Base-by-base conservation (phyloP, 176 grass and related monocot genomes). In the Oryza nivara region DNA sequence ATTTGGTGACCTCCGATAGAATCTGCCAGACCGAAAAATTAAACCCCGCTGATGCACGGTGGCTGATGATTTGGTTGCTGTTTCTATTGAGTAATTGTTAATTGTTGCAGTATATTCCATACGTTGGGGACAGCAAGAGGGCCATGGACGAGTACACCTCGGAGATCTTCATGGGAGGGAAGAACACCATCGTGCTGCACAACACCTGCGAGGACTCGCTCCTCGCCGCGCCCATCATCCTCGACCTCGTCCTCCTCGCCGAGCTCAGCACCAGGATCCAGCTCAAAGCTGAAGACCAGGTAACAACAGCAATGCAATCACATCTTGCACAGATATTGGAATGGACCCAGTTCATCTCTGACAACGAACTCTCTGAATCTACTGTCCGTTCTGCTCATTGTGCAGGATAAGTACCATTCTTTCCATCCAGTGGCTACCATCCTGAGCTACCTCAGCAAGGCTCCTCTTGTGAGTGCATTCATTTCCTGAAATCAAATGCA, bases 111-210 rank as follows among this genome's bases (percentile, higher is more conserved):
- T 97, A 97, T 15, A 86, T 94, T 34, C 86, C 94, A 6, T 97
- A 92, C 68, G 94, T 97, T 40, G 90, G 92, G 11, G 94, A 94
- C 65, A 92, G 92, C 72, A 97, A 97, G 74, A 88, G 90, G 43
- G 94, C 92, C n/a, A 97, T 97, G 94, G 92, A 94, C 22, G 88
- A 97, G 61, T 94, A 97, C 69, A 94, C 94, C 38, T 92, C 92
- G 0, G 92, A 94, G 83, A 94, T 97, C 64, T 97, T 97, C 85
- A 94, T 97, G 94, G 94, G 90, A 0, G 92, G 94, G 36, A 90
- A 73, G 86, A 93, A 88, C 75, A 97, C 94, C 4, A 91, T 92
- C 15, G 90, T 94, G 65, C 72, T 97, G 67, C 92, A 97, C 88
- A 97, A 97, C 66, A 97, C 90, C 43, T 94, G 94, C 8, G 92